Evolutionary conservation across 164 flowering plant genomes (phyloP), one percentile per base, ranked within the genome.

Genomic region (Nymphaea thermarum): DNA sequence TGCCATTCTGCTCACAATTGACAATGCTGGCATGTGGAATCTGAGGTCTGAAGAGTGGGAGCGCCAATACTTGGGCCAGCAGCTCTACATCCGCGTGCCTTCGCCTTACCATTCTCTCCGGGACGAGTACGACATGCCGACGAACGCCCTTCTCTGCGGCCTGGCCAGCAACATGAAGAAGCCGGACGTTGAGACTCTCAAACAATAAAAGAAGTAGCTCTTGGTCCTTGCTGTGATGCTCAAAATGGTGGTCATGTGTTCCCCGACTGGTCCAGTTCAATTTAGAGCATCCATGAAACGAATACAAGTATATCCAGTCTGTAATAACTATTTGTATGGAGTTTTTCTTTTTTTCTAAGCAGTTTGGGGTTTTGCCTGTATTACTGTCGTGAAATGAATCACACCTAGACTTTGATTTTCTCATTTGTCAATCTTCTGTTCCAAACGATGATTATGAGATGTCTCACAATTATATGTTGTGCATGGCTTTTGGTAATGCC

Each of bases 21-120:
- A 62, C 64, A 62, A 62, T 17, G 64, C 64, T 10, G 64, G 64
- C 11, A 62, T 62, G 64, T 62, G 64, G 64, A 62, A 41, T 6
- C 10, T 62, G n/a, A 62, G 64, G 64, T 62, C 64, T 17, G 64
- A 62, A 17, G 42, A 17, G 42, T 62, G 64, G 64, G 64, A 62
- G n/a, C 64, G 64, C 17, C 64, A 62, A 17, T 62, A 62, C 64
- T 41, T 62, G 42, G 64, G 64, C 42, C 64, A 62, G 18, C 64
- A 62, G 64, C n/a, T 62, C 8, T 62, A 62, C 42, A 12, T 62
- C n/a, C 64, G 64, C 17, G 42, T 62, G 25, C 64, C 64, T 2
- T 62, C 64, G 12, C 64, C 64, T 8, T 12, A 17, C 64, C 4
- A 62, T 4, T 62, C 64, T 17, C n/a, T 4, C 6, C 36, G 64